Evolutionary conservation across 2,329 filamentous ascomycete genomes (phyloP).

Genomic region (Bipolaris sorokiniana): DNA sequence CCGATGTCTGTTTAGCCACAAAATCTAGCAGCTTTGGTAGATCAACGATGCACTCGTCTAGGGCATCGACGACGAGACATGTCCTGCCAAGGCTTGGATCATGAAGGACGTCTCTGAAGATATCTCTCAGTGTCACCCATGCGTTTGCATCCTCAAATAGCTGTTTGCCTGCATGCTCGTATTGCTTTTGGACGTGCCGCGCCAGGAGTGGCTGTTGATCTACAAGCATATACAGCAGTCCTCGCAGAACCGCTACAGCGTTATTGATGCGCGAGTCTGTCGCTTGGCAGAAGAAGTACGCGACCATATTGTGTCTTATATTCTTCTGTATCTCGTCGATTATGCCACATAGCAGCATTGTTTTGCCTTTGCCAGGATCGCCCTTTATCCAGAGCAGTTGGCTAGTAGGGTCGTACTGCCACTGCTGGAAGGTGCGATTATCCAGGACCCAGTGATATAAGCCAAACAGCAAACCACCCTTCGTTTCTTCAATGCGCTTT

Average conservation of each 20-base stretch:
- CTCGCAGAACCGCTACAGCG: slow-evolving; percentile 51
- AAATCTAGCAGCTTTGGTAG: background rate
- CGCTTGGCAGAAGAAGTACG: slow-evolving; percentile 48
- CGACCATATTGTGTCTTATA: background rate
- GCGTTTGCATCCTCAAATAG: slow-evolving; percentile 44
- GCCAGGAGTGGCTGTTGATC: slow-evolving; percentile 42
- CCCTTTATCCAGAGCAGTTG: background rate
- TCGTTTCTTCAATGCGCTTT: background rate
- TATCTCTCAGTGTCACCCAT: slow-evolving; percentile 23
- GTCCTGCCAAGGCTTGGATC: slow-evolving; percentile 31
- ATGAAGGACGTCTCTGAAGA: slow-evolving; percentile 53
- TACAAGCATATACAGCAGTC: slow-evolving; percentile 53
- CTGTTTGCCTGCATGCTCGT: slow-evolving; percentile 23
- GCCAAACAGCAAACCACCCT: slow-evolving; percentile 1
- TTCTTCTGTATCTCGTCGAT: background rate
- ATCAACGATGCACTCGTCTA: slow-evolving; percentile 18
- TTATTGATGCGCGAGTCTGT: slow-evolving; percentile 24
- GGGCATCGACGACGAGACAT: slow-evolving; percentile 20
- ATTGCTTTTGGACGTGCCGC: slow-evolving; percentile 28
- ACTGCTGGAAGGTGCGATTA: slow-evolving; percentile 7
- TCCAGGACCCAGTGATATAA: slow-evolving; percentile 15
- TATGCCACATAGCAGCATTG: background rate
- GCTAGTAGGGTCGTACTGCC: background rate
- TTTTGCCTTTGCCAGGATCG: background rate
- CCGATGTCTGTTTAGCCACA: background rate